These are phyloP conservation scores for Agastache rugosa DNA, from an alignment of 257 asterid genomes.

Conservation along the genomic window DNA sequence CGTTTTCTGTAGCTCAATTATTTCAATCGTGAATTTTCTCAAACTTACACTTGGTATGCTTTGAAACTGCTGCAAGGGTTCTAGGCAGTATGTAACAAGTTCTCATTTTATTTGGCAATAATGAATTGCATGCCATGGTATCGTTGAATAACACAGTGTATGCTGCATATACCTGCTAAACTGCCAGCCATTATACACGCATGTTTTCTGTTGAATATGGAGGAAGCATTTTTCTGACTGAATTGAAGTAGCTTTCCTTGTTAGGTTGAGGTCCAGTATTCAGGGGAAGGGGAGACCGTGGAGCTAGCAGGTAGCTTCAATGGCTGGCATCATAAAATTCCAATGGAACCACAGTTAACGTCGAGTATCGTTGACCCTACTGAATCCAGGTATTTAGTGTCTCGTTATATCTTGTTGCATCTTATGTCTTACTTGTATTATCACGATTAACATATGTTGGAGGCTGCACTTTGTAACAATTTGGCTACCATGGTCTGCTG, in stretches of 20 bases:
- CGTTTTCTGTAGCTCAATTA: neutral
- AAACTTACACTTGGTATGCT: slow-evolving; percentile 2
- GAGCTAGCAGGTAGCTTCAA: slow-evolving; percentile 96
- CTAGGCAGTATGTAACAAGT: neutral
- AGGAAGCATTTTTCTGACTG: slow-evolving; percentile 30
- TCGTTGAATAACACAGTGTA: neutral
- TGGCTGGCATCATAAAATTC: slow-evolving; percentile 79
- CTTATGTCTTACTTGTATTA: neutral
- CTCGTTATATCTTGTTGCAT: slow-evolving; percentile 20
- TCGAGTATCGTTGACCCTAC: slow-evolving; percentile 42
- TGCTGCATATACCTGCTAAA: slow-evolving; percentile 5
- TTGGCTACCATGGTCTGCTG: slow-evolving; percentile 3
- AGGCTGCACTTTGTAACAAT: neutral
- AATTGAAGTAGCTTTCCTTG: slow-evolving; percentile 39
- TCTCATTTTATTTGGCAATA: neutral
- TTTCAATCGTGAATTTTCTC: neutral
- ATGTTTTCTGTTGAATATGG: slow-evolving; percentile 32
- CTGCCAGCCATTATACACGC: slow-evolving; percentile 1
- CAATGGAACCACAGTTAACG: slow-evolving; percentile 62
- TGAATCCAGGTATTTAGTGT: slow-evolving; percentile 50
- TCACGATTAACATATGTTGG: neutral
- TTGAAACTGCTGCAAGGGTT: neutral
- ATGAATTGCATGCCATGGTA: neutral
- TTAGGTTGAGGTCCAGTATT: slow-evolving; percentile 78
- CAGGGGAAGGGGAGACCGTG: slow-evolving; percentile 72